phyloP scores from a whole-genome alignment of 192 early-diverging fungal species.

The Linnemannia zychae region DNA sequence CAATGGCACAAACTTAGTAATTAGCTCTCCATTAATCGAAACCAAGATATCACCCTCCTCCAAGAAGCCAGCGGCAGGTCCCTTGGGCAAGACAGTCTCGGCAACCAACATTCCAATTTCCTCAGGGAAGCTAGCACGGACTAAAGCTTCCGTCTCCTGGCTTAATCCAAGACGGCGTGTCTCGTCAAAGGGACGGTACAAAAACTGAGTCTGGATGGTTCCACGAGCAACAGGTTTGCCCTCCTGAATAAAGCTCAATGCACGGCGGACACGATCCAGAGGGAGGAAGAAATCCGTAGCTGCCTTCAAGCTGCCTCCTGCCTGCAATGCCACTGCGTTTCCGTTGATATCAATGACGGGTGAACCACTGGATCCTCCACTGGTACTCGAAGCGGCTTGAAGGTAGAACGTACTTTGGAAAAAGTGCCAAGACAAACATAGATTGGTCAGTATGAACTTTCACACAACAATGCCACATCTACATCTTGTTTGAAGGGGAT shows the following conservation, averaged over 20 bases:
- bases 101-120: constrained; percentile 88
- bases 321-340: constrained; percentile 85
- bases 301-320: constrained; percentile 77
- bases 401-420: constrained; percentile 70
- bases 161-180: constrained; percentile 77
- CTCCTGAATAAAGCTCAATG: constrained; percentile 65
- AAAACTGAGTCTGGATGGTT: constrained; percentile 80
- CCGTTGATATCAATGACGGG: constrained; percentile 89
- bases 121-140: constrained; percentile 69
- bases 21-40: constrained; percentile 74
- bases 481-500: neutral
- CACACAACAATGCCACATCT: neutral
- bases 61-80: constrained; percentile 73
- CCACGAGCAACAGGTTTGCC: constrained; percentile 69
- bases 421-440: neutral
- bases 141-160: constrained; percentile 70
- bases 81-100: constrained; percentile 80
- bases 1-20: constrained; percentile 88
- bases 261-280: constrained; percentile 77
- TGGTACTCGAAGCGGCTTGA: constrained; percentile 84
- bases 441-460: neutral
- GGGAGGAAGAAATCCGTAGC: constrained; percentile 92
- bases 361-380: constrained; percentile 82
- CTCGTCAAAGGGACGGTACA: constrained; percentile 85
- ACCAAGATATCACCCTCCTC: constrained; percentile 86